A percentile compares a stretch with the other conserved stretches of the same genome.
Evolutionary conservation across 495 filamentous ascomycete genomes (phyloP).

Genomic region (Pyrenula massariospora): DNA sequence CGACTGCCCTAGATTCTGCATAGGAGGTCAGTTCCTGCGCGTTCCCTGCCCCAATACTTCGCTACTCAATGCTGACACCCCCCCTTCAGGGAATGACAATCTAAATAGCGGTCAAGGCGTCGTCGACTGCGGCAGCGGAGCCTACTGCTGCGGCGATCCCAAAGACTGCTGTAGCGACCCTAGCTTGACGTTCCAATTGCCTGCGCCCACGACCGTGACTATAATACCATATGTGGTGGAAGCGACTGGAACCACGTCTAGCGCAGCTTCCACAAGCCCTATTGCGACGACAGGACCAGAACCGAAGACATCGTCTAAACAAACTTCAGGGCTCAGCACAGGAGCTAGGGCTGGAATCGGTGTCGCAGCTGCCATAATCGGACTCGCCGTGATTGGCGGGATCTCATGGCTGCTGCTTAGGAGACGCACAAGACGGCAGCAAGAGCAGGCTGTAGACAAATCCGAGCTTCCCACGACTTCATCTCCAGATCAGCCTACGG

Average conservation of each 20-base stretch:
- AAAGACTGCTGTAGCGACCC: background rate
- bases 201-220: background rate
- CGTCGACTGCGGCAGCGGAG: background rate
- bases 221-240: background rate
- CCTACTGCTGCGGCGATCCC: background rate
- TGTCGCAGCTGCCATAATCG: background rate
- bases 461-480: no score
- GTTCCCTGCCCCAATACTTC: no score
- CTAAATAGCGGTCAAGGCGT: background rate
- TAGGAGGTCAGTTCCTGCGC: background rate
- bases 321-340: background rate
- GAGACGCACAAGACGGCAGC: background rate
- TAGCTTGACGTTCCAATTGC: background rate
- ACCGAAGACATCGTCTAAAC: background rate
- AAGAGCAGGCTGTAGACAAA: no score
- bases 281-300: background rate
- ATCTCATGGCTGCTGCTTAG: background rate
- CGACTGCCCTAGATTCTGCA: background rate
- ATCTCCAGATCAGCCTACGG: no score
- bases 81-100: background rate
- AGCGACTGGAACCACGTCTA: background rate
- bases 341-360: background rate
- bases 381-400: background rate
- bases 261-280: background rate
- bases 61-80: no score